Evolutionary conservation across 805 yeast species (phyloP).

Genomic region (Candida stauntonica): DNA sequence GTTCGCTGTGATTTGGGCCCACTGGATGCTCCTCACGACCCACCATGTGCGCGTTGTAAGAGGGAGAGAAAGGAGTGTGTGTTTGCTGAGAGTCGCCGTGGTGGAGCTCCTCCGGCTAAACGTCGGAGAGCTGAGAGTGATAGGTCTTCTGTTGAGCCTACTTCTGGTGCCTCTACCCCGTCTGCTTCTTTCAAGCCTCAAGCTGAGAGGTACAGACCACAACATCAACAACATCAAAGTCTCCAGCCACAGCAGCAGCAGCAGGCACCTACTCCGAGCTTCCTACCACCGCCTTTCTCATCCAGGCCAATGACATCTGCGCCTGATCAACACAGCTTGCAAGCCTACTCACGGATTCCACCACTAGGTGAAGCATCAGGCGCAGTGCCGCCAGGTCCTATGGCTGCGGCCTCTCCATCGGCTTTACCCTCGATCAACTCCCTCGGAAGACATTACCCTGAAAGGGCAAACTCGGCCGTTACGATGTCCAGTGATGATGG

Average conservation of each 20-base stretch:
- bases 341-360: not conserved
- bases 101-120: conserved; percentile 32
- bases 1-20: conserved; percentile 85
- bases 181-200: not conserved
- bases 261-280: conserved; percentile 1
- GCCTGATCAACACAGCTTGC: conserved; percentile 9
- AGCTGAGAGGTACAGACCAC: not conserved
- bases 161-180: not conserved
- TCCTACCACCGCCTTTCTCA: conserved; percentile 7
- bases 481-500: conserved; percentile 16
- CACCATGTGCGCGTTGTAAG: conserved; percentile 82
- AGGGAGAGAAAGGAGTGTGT: conserved; percentile 82
- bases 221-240: not conserved
- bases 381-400: not conserved
- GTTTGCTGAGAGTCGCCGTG: conserved; percentile 55
- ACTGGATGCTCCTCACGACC: conserved; percentile 60
- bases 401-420: not conserved
- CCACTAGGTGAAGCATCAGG: not conserved
- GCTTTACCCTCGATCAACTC: conserved; percentile 3
- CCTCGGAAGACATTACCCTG: conserved; percentile 4
- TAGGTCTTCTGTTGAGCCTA: conserved; percentile 13
- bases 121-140: conserved; percentile 24
- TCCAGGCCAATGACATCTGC: conserved; percentile 4
- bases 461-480: conserved; percentile 11
- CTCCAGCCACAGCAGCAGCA: not conserved